These are phyloP conservation scores for Cucumis cinereus DNA, from an alignment of 306 rosid genomes.

Conservation along the genomic window DNA sequence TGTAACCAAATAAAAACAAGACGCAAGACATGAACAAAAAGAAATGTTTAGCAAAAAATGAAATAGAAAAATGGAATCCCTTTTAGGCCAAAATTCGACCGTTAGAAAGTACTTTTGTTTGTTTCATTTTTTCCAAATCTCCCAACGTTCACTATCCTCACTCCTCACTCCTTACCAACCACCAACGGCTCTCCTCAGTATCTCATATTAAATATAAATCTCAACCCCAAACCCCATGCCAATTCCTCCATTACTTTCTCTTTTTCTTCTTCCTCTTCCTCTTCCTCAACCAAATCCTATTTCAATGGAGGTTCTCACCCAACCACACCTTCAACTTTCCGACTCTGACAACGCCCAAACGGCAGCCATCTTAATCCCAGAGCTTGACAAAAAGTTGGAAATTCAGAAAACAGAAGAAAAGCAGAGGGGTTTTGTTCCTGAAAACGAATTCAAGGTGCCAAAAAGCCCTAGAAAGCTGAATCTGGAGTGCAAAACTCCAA, in stretches of 20 bases:
- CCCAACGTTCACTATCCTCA: background rate
- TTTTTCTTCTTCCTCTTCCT: background rate
- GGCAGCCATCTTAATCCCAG: background rate
- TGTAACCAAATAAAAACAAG: too few species aligned
- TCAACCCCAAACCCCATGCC: background rate
- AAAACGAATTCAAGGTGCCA: background rate
- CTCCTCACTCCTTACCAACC: too few species aligned
- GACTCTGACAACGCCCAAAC: background rate
- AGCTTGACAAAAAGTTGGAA: background rate
- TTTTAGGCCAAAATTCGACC: constrained; percentile 7
- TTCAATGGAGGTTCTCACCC: constrained; percentile 32
- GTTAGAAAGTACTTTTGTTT: background rate
- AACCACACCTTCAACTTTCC: constrained; percentile 9
- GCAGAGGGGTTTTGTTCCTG: background rate
- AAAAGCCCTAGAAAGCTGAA: background rate
- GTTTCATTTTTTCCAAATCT: background rate
- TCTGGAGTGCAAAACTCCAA: constrained; percentile 32
- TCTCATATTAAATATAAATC: background rate
- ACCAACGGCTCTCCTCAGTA: background rate
- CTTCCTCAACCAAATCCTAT: background rate
- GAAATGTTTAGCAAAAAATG: too few species aligned
- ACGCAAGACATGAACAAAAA: too few species aligned
- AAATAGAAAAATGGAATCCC: background rate
- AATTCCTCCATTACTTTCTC: background rate
- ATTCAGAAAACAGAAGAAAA: background rate